These are phyloP conservation scores for Ramaria sp. DNA, from an alignment of 768 basidiomycete genomes.

Conservation along the genomic window DNA sequence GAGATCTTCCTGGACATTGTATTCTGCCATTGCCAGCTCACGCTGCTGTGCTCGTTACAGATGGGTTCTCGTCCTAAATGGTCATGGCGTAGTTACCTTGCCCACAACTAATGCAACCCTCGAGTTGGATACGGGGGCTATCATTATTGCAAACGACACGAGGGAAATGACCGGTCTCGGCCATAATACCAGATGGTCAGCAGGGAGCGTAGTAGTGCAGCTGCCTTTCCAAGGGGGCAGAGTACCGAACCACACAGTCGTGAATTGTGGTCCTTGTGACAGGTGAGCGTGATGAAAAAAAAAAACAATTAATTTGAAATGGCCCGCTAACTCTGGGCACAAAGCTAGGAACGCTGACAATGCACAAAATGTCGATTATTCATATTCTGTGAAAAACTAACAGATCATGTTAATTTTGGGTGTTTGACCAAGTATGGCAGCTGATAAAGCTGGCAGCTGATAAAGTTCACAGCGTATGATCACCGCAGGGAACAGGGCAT, in stretches of 20 bases:
- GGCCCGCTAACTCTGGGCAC: not conserved
- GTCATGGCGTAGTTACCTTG: not conserved
- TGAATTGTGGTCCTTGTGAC: not conserved
- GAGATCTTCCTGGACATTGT: not conserved
- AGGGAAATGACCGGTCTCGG: not conserved
- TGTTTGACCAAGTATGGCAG: too few relatives aligned
- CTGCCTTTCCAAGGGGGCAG: not conserved
- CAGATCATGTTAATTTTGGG: too few relatives aligned
- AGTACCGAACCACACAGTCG: not conserved
- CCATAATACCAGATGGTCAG: not conserved
- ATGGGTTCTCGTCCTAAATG: slow-evolving; percentile 3
- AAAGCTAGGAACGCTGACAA: not conserved
- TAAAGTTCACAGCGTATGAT: too few relatives aligned
- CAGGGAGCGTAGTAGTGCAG: not conserved
- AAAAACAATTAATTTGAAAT: not conserved
- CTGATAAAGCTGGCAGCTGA: too few relatives aligned
- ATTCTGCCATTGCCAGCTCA: not conserved
- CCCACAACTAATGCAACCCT: not conserved
- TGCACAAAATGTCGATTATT: too few relatives aligned
- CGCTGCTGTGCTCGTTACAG: not conserved
- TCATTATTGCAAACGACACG: not conserved
- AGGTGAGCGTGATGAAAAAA: not conserved
- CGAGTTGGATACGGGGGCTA: not conserved
- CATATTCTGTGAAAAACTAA: too few relatives aligned
- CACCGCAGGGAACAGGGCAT: too few relatives aligned